Base-by-base conservation (phyloP, 306 rosid genomes). In the Glycine soja region DNA sequence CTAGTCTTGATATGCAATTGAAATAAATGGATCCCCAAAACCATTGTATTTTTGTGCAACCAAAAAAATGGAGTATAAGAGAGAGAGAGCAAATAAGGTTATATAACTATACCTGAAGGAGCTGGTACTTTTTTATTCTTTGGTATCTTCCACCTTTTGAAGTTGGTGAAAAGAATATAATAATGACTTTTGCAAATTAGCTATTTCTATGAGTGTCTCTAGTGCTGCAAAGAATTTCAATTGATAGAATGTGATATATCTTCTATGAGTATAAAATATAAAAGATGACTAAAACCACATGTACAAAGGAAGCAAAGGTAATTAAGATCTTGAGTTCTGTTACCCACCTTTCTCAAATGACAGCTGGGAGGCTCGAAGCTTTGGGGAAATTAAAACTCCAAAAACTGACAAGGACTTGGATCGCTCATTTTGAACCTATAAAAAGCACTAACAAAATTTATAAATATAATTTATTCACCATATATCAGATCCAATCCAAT, bases 351-450 rank as follows among this genome's bases (percentile, higher is more conserved):
- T 90, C 85, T 95, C 99, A 78, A 95, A 95, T 77, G 99, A 91
- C 76, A 90, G 88, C 80, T 93, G 99, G 66, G 92, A 74, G 53
- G 89, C 86, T 48, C 97, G 95, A 79, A 93, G 98, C 86, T 91
- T 95, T 69, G 99, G 99, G 13, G 99, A 89, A 86, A 91, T 94
- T 70, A 95, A 80, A 80, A 92, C 77, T 43, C 96, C 98, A 81
- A 93, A 95, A 69, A 83, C 89, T 15, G 51, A 40, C 24, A 66
- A 66, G 51, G 72, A 66, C 52, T 66, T 66, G 51, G 72, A 66
- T 36, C 72, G 30, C 48, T 90, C 96, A 86, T 80, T 95, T 63
- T 78, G 91, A 78, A 91, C 83, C 93, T 93, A 65, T 57, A 16
- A 68, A 63, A 73, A 40, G 15, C 72, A 80, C 76, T 46, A 53